These are phyloP conservation scores for Takakia lepidozioides DNA, from an alignment of 225 moss, liverwort and hornwort species.

Conservation along the genomic window DNA sequence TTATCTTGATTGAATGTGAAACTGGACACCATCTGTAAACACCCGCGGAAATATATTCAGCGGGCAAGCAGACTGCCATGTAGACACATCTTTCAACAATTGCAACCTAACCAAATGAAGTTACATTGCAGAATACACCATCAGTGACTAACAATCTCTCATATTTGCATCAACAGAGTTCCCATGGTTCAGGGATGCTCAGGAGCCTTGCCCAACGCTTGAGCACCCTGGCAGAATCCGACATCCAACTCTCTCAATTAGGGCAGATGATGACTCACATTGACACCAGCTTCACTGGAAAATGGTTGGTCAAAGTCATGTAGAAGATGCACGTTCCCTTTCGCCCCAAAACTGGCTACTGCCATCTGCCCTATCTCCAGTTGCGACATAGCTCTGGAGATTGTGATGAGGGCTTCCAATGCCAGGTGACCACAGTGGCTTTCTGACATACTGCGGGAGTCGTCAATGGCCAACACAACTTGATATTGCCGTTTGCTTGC, in stretches of 20 bases:
- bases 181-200: too few species aligned
- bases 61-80: too few species aligned
- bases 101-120: too few species aligned
- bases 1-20: conserved; percentile 97
- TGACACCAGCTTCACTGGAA: conserved; percentile 78
- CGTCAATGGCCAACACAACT: conserved; percentile 89
- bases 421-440: conserved; percentile 94
- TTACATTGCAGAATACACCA: too few species aligned
- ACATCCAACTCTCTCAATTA: too few species aligned
- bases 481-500: conserved; percentile 96
- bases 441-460: conserved; percentile 97
- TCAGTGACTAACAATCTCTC: too few species aligned
- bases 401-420: conserved; percentile 92
- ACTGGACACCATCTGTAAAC: conserved; percentile 73
- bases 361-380: conserved; percentile 99
- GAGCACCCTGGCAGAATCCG: too few species aligned
- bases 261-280: too few species aligned
- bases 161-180: too few species aligned
- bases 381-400: conserved; percentile 96
- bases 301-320: conserved; percentile 94
- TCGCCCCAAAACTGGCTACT: conserved; percentile 91
- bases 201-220: too few species aligned
- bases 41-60: too few species aligned
- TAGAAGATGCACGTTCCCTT: conserved; percentile 83
- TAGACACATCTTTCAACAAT: too few species aligned